Conservation (phyloP, 2,329 filamentous ascomycete genomes). For the Trichoderma asperellum region DNA sequence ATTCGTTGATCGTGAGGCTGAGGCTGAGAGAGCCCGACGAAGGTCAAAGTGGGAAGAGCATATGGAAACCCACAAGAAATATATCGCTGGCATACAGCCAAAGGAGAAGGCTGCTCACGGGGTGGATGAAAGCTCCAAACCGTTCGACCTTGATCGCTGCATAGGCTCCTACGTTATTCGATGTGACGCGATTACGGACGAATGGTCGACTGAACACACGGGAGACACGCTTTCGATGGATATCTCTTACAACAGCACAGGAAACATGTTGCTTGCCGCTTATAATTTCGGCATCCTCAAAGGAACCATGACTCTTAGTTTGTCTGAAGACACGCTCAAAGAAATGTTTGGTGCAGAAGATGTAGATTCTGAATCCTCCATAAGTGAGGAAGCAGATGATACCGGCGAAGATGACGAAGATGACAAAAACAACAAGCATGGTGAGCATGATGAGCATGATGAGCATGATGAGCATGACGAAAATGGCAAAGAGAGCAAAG, state of each 20-base stretch:
- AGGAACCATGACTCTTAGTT: constrained; percentile 10
- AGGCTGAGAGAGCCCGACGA: neutral
- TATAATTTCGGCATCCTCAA: constrained; percentile 1
- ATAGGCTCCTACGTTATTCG: constrained; percentile 9
- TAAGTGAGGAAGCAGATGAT: neutral
- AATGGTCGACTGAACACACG: neutral
- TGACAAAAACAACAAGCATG: neutral
- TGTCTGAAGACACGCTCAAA: neutral
- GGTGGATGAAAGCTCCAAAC: neutral
- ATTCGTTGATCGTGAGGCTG: neutral
- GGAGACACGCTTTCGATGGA: neutral
- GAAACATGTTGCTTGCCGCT: neutral
- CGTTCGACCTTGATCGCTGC: neutral
- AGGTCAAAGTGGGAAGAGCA: neutral
- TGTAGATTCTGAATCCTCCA: neutral
- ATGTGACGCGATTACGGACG: neutral
- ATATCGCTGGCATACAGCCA: neutral
- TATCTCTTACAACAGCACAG: neutral
- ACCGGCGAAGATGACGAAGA: neutral
- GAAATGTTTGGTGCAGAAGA: neutral
- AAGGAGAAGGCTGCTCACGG: neutral
- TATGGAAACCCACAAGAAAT: constrained; percentile 1
- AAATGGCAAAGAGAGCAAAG: neutral
- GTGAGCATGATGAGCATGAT: neutral
- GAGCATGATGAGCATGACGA: neutral